A percentile compares a stretch with the other conserved stretches of the same genome.
phyloP scores from a whole-genome alignment of 1,139 yeast genomes.

The Arxiozyma slooffiae region DNA sequence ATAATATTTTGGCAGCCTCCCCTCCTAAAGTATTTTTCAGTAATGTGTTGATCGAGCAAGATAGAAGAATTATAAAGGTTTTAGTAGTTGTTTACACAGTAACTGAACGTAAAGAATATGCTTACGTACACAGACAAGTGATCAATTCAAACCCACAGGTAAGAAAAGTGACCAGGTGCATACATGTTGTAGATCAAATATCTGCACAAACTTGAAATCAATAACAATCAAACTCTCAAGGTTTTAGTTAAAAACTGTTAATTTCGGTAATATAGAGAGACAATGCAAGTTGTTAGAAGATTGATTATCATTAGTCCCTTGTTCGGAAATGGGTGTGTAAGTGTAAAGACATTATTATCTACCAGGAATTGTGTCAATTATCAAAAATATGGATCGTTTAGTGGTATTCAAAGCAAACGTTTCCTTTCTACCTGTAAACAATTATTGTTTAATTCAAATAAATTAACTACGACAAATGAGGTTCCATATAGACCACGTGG shows the following conservation, averaged over 20 bases:
- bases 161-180: too few relatives aligned
- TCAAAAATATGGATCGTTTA: background rate
- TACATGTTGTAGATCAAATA: too few relatives aligned
- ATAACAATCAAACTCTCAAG: too few relatives aligned
- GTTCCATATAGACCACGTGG: slow-evolving; percentile 3
- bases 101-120: too few relatives aligned
- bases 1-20: too few relatives aligned
- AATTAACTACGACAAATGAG: slow-evolving; percentile 3
- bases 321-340: background rate
- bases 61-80: background rate
- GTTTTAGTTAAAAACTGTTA: too few relatives aligned
- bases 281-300: background rate
- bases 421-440: slow-evolving; percentile 1
- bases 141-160: too few relatives aligned
- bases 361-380: background rate
- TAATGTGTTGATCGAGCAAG: background rate
- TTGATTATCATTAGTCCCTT: background rate
- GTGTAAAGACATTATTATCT: background rate
- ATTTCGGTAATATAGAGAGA: too few relatives aligned
- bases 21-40: background rate
- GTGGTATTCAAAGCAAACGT: background rate
- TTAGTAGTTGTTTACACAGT: too few relatives aligned
- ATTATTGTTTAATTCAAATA: background rate
- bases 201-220: too few relatives aligned
- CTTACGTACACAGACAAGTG: too few relatives aligned